Conservation (phyloP, 2,329 filamentous ascomycete genomes). For the Trichoderma sp. region DNA sequence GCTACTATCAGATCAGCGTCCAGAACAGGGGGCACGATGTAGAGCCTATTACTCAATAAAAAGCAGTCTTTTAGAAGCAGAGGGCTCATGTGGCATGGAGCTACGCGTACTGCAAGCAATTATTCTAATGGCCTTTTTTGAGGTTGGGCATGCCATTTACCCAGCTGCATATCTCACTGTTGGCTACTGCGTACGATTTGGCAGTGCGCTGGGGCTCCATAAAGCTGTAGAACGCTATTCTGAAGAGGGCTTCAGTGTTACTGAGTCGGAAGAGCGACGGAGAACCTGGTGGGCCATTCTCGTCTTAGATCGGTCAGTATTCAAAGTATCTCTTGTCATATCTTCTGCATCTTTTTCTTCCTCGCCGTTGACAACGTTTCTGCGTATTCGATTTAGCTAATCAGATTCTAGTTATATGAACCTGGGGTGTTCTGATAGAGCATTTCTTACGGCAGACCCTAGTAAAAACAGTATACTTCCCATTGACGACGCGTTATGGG, state of each 20-base stretch:
- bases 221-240: constrained; percentile 11
- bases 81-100: background rate
- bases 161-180: constrained; percentile 9
- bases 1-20: background rate
- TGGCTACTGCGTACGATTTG: constrained; percentile 7
- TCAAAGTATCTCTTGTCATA: background rate
- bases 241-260: constrained; percentile 6
- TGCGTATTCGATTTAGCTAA: background rate
- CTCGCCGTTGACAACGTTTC: background rate
- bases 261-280: constrained; percentile 10
- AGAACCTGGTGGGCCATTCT: constrained; percentile 9
- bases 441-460: background rate
- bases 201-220: constrained; percentile 4
- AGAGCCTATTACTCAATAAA: constrained; percentile 3
- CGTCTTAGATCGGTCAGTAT: constrained; percentile 12
- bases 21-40: background rate
- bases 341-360: no score
- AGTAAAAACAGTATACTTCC: constrained; percentile 9
- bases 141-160: constrained; percentile 13
- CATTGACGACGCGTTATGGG: constrained; percentile 9
- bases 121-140: constrained; percentile 2
- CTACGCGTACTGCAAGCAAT: constrained; percentile 3
- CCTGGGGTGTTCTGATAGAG: constrained; percentile 3
- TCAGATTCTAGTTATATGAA: background rate
- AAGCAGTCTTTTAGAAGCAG: background rate